phyloP scores from a whole-genome alignment of 192 early-diverging fungal genomes.

The Oehlia diaphana region DNA sequence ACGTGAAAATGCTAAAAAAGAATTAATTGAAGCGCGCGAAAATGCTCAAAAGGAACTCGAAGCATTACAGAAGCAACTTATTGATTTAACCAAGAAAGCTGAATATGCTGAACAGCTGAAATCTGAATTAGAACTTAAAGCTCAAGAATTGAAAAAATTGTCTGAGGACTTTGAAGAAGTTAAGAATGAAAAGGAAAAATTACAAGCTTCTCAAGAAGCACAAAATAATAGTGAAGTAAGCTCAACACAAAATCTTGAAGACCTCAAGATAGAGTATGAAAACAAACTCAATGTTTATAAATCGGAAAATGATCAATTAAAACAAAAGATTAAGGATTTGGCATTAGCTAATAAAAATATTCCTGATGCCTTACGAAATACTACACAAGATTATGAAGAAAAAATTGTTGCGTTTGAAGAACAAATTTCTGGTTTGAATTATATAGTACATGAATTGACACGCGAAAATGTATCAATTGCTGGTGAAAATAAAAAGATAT shows the following conservation, averaged over 20 bases:
- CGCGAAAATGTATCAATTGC: conserved; percentile 50
- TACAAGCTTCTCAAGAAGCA: background rate
- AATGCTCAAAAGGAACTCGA: conserved; percentile 7
- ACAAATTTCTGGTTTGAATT: conserved; percentile 43
- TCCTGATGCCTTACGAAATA: conserved; percentile 3
- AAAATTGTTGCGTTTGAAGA: conserved; percentile 42
- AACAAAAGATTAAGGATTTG: conserved; percentile 41
- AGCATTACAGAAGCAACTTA: background rate
- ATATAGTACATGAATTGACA: conserved; percentile 48
- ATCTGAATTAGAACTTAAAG: conserved; percentile 12
- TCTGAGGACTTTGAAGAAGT: conserved; percentile 28
- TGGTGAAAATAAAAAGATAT: conserved; percentile 54
- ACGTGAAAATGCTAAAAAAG: too few species aligned
- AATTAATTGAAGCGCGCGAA: conserved; percentile 9
- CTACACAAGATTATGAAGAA: conserved; percentile 31
- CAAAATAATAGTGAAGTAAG: background rate
- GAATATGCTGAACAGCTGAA: background rate
- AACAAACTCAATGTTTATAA: conserved; percentile 31
- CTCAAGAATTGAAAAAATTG: conserved; percentile 3
- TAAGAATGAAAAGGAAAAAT: conserved; percentile 6
- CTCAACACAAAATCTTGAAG: conserved; percentile 15
- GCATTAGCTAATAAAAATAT: conserved; percentile 28
- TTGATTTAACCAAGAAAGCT: conserved; percentile 1
- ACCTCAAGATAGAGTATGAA: conserved; percentile 38
- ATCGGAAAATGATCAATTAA: conserved; percentile 48